Percentiles rank a stretch among this genome's conserved stretches.
These are phyloP conservation scores for Ogataea neopini DNA, from an alignment of 805 yeast genomes.

Conservation along the genomic window DNA sequence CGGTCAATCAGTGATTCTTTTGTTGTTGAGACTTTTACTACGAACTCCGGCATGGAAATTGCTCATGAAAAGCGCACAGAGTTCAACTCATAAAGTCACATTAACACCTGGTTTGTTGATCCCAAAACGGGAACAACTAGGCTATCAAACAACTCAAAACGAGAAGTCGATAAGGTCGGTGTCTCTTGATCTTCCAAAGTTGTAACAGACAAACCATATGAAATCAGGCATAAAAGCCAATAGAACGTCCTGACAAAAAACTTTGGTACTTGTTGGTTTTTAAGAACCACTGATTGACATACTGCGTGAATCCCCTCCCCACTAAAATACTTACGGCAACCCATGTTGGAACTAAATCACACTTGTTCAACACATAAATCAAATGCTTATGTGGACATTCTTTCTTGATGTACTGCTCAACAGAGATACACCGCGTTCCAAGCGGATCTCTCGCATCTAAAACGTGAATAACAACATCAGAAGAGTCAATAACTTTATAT, in stretches of 20 bases:
- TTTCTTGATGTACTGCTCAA: constrained; percentile 87
- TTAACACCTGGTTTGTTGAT: constrained; percentile 35
- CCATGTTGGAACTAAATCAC: constrained; percentile 99
- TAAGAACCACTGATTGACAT: constrained; percentile 2
- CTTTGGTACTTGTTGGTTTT: constrained; percentile 57
- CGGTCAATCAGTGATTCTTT: constrained; percentile 9
- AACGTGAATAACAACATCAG: constrained; percentile 96
- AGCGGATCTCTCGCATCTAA: constrained; percentile 96
- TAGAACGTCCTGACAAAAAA: constrained; percentile 76
- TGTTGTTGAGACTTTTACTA: constrained; percentile 86
- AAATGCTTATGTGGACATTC: constrained; percentile 97
- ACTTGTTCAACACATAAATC: constrained; percentile 91
- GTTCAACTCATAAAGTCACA: constrained; percentile 87
- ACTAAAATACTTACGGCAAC: constrained; percentile 85
- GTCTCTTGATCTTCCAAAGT: constrained; percentile 86
- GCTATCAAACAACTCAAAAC: constrained; percentile 44
- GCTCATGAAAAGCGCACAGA: constrained; percentile 33
- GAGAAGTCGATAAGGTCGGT: constrained; percentile 51
- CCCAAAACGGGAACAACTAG: constrained; percentile 45
- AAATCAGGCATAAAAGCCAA: constrained; percentile 16
- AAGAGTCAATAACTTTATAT: constrained; percentile 94
- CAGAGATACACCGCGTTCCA: constrained; percentile 92
- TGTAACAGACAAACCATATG: constrained; percentile 86
- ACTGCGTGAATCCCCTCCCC: constrained; percentile 1
- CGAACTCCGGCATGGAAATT: constrained; percentile 52